These are phyloP conservation scores for Fraxinus sp. DNA, from an alignment of 305 asterid species.

Conservation along the genomic window DNA sequence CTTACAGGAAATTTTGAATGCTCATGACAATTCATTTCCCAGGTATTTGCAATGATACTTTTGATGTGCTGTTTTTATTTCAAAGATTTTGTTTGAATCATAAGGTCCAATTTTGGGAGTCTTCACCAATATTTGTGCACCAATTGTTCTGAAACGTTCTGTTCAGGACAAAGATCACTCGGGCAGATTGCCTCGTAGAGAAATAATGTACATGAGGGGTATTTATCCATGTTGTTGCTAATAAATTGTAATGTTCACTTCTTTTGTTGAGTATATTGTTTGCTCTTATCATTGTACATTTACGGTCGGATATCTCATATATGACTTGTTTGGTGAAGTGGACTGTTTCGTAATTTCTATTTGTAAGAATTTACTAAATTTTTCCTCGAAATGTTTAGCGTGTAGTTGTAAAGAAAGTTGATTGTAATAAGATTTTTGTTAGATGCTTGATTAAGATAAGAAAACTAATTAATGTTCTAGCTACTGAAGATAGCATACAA, in stretches of 20 bases:
- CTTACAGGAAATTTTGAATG: conserved; percentile 22
- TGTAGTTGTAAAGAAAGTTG: background rate
- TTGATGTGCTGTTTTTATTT: conserved; percentile 35
- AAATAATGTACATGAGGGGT: background rate
- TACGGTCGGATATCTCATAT: background rate
- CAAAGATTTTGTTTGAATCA: conserved; percentile 21
- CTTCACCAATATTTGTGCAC: conserved; percentile 19
- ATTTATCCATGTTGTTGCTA: background rate
- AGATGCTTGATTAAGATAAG: background rate
- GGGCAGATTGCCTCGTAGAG: background rate
- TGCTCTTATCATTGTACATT: background rate
- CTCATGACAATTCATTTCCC: conserved; percentile 13
- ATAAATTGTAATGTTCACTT: background rate
- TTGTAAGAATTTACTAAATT: background rate
- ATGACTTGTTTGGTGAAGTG: background rate
- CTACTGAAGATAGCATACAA: background rate
- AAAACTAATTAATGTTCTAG: background rate
- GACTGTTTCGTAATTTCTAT: background rate
- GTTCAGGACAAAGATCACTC: conserved; percentile 24
- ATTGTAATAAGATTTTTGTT: background rate
- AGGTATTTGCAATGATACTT: conserved; percentile 22
- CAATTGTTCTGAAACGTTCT: conserved; percentile 23
- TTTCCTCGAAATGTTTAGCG: background rate
- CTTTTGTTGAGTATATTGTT: background rate
- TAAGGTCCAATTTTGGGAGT: conserved; percentile 25